These are phyloP conservation scores for Oryza brachyantha DNA, from an alignment of 176 grass and related monocot genomes.

Conservation along the genomic window DNA sequence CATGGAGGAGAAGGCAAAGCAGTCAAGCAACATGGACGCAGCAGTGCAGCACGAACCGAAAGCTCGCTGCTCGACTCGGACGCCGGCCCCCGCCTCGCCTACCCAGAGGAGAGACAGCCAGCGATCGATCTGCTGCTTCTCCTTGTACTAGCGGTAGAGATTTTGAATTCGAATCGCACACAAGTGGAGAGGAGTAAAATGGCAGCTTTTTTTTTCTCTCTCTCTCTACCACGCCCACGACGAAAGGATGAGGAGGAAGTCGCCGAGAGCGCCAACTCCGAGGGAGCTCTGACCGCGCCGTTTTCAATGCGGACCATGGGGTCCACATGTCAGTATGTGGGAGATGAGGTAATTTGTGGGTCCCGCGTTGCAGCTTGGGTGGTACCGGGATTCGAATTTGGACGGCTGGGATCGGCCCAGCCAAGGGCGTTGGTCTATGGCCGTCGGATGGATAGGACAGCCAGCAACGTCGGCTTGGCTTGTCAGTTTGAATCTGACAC, in stretches of 20 bases:
- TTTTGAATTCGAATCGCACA: conserved; percentile 48
- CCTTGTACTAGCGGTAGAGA: not conserved
- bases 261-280: conserved; percentile 20
- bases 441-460: not conserved
- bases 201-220: not conserved
- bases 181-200: not conserved
- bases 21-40: not conserved
- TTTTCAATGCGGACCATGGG: not conserved
- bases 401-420: not conserved
- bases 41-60: not conserved
- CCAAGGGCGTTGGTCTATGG: too few species aligned
- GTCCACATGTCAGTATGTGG: too few species aligned
- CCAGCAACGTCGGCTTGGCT: not conserved
- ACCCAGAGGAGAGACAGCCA: not conserved
- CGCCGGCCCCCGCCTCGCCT: too few species aligned
- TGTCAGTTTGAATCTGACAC: not conserved
- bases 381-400: conserved; percentile 23
- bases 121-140: too few species aligned
- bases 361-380: not conserved
- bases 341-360: too few species aligned
- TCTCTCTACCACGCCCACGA: not conserved
- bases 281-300: not conserved
- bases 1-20: not conserved
- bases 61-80: not conserved
- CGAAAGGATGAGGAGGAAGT: not conserved